Base-by-base conservation (phyloP, 192 early-diverging fungal species). In the Backusella australiensis region DNA sequence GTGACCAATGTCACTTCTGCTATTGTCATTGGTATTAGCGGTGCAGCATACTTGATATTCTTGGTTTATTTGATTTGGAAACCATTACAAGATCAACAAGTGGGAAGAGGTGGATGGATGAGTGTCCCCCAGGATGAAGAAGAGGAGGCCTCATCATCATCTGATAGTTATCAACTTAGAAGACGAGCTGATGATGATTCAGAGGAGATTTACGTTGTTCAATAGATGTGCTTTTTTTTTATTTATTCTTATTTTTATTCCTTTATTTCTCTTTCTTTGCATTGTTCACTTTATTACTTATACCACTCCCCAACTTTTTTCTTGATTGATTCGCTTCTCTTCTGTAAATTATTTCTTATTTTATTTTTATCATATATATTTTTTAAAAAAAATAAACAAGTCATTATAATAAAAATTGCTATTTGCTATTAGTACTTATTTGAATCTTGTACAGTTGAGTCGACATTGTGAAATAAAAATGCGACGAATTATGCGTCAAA, bases 11-110 rank as follows among this genome's bases (percentile, higher is more conserved):
- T 39, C 12, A 29, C 42, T 46, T 56, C 68, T 14, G 49, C 44
- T 12, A 38, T 76, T 19, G 6, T 34, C 15, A 76, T 76, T 69
- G 35, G 42, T 15, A 15, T 70, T 4, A 14, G 7, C 7, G 67
- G 65, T 3, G 36, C 36, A 19, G 23, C 26, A 1, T 76, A 46
- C 6, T 26, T 76, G 8, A 36, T 59, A 53, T 71, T 71, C 21
- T 49, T 71, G 23, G 29, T 49, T 26, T 71, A 71, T 49, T 71
- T 71, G 41, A 44, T 71, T 23, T 71, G 70, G 70, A 71, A 71
- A 49, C 70, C 70, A 17, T 44, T 71, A n/a, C 9, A 71, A 7
- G 19, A 17, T 3, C 23, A 44, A 14, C 38, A 12, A 2, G 11
- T 17, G 2, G 19, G n/a, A n/a, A 39, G 21, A 44, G 42, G 17